Percentiles rank a stretch among this genome's conserved stretches.
Conservation (phyloP, 2,329 filamentous ascomycete genomes). For the Blastomyces parvus region DNA sequence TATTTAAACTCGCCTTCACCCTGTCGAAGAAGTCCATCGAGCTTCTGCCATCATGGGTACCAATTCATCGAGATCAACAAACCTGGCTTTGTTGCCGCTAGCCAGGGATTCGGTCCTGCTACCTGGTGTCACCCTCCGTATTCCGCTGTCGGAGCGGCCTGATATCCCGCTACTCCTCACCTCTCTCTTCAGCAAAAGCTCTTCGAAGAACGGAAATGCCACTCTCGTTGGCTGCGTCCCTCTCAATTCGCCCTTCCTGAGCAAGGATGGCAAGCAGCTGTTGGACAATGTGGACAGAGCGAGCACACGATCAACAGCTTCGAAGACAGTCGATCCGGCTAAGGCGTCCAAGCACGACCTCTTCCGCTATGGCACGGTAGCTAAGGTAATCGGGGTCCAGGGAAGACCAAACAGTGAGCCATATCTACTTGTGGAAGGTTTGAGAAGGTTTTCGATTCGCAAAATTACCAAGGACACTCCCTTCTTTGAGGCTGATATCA, state of each 20-base stretch:
- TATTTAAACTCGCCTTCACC: background rate
- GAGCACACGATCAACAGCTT: constrained; percentile 35
- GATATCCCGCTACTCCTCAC: constrained; percentile 85
- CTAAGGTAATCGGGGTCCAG: constrained; percentile 68
- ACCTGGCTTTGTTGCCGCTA: constrained; percentile 70
- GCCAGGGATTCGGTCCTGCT: constrained; percentile 72
- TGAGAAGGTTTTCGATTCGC: constrained; percentile 65
- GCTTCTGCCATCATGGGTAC: constrained; percentile 27
- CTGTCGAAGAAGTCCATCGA: constrained; percentile 1
- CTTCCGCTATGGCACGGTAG: constrained; percentile 72
- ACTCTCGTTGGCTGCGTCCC: constrained; percentile 84
- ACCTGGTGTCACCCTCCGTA: constrained; percentile 74
- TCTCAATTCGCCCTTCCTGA: constrained; percentile 64
- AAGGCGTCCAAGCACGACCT: constrained; percentile 61
- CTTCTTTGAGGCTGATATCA: constrained; percentile 76
- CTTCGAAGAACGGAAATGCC: constrained; percentile 53
- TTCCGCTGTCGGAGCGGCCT: constrained; percentile 71
- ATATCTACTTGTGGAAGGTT: constrained; percentile 75
- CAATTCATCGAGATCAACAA: constrained; percentile 25
- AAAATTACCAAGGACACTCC: constrained; percentile 67
- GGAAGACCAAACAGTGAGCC: constrained; percentile 67
- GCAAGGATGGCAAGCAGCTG: constrained; percentile 63
- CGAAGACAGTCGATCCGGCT: constrained; percentile 47
- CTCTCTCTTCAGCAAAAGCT: constrained; percentile 68
- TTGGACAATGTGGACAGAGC: constrained; percentile 55